These are phyloP conservation scores for Neurospora sp. DNA, from an alignment of 495 filamentous ascomycete genomes.

Conservation along the genomic window DNA sequence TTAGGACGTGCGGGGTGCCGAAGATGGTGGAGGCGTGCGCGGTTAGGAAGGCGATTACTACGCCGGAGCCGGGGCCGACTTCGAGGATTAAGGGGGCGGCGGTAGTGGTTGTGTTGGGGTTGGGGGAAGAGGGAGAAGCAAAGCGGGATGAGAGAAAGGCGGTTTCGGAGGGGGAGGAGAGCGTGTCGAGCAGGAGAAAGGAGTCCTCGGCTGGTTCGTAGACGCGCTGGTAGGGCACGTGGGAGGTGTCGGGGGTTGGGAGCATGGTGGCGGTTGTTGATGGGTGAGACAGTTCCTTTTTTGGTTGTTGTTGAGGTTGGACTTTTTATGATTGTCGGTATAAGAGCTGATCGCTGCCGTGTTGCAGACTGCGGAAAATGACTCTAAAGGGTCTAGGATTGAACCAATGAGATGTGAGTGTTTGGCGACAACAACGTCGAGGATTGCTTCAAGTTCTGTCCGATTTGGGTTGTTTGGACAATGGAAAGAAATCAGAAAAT, in stretches of 20 bases:
- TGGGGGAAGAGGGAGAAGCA: conserved; percentile 10
- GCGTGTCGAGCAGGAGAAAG: conserved; percentile 85
- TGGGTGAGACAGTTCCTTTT: no score
- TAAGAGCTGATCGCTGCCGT: not conserved
- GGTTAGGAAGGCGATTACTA: conserved; percentile 76
- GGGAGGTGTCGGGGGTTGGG: conserved; percentile 82
- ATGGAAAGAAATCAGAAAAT: not conserved
- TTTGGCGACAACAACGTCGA: not conserved
- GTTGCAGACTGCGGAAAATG: no score
- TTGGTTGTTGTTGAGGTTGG: no score
- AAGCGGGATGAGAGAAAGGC: conserved; percentile 61
- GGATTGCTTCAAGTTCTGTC: not conserved
- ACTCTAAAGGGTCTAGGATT: no score
- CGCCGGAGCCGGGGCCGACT: conserved; percentile 81
- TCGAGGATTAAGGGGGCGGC: conserved; percentile 62
- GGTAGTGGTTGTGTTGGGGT: no score
- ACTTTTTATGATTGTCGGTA: not conserved
- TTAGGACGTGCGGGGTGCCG: conserved; percentile 56
- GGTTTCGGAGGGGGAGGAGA: conserved; percentile 63
- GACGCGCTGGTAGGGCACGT: conserved; percentile 73
- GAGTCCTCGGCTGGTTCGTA: conserved; percentile 96
- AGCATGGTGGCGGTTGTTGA: conserved; percentile 47
- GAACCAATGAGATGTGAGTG: not conserved
- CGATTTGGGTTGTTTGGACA: not conserved
- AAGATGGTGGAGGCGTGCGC: conserved; percentile 66